Base-by-base conservation (phyloP, 441 rosid species). In the Syzygium malaccense region DNA sequence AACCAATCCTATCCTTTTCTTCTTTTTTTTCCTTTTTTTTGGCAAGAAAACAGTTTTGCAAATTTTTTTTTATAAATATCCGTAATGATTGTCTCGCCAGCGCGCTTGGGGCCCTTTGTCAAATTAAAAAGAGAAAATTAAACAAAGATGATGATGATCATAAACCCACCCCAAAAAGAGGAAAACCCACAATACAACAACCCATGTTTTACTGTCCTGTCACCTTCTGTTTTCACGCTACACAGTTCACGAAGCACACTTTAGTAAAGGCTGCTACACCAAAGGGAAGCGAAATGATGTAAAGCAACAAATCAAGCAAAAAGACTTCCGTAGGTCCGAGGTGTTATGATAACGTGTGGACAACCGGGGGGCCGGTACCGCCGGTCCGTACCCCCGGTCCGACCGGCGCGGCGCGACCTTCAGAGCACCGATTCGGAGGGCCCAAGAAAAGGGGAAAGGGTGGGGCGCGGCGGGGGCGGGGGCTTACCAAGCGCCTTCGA, bases 401-500 rank as follows among this genome's bases (percentile, higher is more conserved):
- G 68, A 14, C 18, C 68, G 68, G 6, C 51, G n/a, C 1, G 4
- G 51, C 9, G 23, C n/a, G 17, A 23, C 6, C 13, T 68, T 12
- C 83, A 6, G 6, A 71, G 83, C 49, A 41, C 6, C 1, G 80
- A 37, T 11, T 13, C 28, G 49, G 80, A 66, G 28, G 80, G 8
- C 37, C 37, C 23, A 20, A n/a, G 19, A 6, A 20, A 8, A 28
- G 8, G 0, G 15, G 12, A 25, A 25, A 2, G 18, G 18, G 3
- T 13, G 0, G 13, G 41, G 41, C 41, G 41, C 5, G 41, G 4
- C 14, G 48, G 7, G 7, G 23, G 1, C 48, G 48, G 14, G 49
- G 80, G 13, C 15, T 20, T 41, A 75, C 84, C 84, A 75, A 26
- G 84, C 84, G 84, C 84, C 84, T 26, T 75, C 84, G 84, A 75